Conservation (phyloP, 1,284 basidiomycete species). For the Naganishia sp. region DNA sequence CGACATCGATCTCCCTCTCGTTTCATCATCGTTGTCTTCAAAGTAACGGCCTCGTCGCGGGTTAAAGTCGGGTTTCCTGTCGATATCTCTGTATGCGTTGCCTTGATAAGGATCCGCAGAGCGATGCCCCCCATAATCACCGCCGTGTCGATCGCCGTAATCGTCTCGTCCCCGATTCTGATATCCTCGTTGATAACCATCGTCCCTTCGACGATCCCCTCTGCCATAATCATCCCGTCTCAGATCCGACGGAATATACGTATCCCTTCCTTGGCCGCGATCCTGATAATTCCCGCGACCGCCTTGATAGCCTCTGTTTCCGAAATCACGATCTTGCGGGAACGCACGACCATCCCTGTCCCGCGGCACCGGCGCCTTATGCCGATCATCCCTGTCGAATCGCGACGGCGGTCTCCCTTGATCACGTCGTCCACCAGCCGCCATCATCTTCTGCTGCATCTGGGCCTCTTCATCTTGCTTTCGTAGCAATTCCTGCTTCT, state of each 20-base stretch:
- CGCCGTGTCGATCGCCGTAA: slow-evolving; percentile 56
- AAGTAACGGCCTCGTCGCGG: slow-evolving; percentile 50
- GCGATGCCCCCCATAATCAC: slow-evolving; percentile 34
- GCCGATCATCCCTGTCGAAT: slow-evolving; percentile 53
- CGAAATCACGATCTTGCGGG: slow-evolving; percentile 33
- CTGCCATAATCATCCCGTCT: slow-evolving; percentile 53
- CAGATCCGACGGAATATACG: slow-evolving; percentile 12
- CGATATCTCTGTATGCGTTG: slow-evolving; percentile 15
- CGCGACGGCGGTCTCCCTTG: slow-evolving; percentile 17
- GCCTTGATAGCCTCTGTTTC: slow-evolving; percentile 56
- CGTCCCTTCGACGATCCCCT: slow-evolving; percentile 43
- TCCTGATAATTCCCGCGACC: slow-evolving; percentile 54
- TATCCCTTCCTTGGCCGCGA: slow-evolving; percentile 41
- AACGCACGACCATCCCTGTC: slow-evolving; percentile 52
- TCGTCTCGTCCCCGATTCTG: slow-evolving; percentile 30
- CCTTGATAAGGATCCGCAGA: slow-evolving; percentile 15
- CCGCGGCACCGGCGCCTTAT: slow-evolving; percentile 49
- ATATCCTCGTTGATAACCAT: slow-evolving; percentile 34
- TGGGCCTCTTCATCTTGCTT: slow-evolving; percentile 67
- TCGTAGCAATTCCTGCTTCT: slow-evolving; percentile 87
- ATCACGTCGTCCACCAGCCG: slow-evolving; percentile 56
- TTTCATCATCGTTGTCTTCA: slow-evolving; percentile 44
- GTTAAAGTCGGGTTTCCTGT: slow-evolving; percentile 15
- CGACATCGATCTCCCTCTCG: slow-evolving; percentile 29
- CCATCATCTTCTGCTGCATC: slow-evolving; percentile 65